Conservation (phyloP, 2,329 filamentous ascomycete genomes). For the Penicillium sp. region DNA sequence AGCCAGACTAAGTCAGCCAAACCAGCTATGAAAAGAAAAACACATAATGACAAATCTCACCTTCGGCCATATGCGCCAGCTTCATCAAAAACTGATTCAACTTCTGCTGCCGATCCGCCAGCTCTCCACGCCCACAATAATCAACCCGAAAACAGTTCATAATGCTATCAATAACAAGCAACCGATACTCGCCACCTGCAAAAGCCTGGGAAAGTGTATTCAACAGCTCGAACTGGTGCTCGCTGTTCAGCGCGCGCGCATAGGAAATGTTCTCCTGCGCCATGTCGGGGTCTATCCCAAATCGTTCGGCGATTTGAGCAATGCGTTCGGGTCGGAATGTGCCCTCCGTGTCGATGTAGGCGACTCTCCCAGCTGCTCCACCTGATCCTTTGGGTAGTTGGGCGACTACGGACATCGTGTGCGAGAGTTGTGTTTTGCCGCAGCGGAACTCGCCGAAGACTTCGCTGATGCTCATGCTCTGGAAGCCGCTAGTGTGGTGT, state of each 20-base stretch:
- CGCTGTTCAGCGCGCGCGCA: constrained; percentile 63
- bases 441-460: constrained; percentile 51
- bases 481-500: constrained; percentile 55
- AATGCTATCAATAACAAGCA: constrained; percentile 68
- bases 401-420: constrained; percentile 66
- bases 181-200: constrained; percentile 61
- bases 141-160: constrained; percentile 69
- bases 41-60: constrained; percentile 29
- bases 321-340: constrained; percentile 68
- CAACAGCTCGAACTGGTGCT: constrained; percentile 63
- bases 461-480: constrained; percentile 67
- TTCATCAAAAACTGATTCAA: constrained; percentile 64
- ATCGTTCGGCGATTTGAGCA: constrained; percentile 64
- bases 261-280: constrained; percentile 67
- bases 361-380: constrained; percentile 66
- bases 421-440: constrained; percentile 67
- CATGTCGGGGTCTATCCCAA: constrained; percentile 57
- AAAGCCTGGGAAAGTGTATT: constrained; percentile 62
- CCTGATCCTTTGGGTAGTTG: constrained; percentile 58
- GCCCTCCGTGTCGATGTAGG: constrained; percentile 66
- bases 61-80: constrained; percentile 63
- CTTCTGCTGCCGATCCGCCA: constrained; percentile 67
- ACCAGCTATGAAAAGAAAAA: neutral
- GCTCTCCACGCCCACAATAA: constrained; percentile 64
- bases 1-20: constrained; percentile 6